These are phyloP conservation scores for Globisporangium heterothallicum DNA, from an alignment of 352 stramenopile species.

Conservation along the genomic window DNA sequence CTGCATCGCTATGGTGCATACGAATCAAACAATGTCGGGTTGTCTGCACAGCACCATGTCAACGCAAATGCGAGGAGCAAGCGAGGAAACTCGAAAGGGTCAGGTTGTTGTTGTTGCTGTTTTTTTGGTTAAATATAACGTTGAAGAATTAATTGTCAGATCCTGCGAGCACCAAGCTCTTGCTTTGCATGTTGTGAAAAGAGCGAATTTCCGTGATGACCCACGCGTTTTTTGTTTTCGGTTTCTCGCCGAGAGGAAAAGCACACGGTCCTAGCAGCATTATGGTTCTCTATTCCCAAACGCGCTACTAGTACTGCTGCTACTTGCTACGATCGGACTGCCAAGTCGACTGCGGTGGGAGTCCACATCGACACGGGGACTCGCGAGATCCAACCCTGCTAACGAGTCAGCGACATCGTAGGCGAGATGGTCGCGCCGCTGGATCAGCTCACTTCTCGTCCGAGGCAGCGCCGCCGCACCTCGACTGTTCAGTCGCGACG, in stretches of 20 bases:
- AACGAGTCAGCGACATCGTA: slow-evolving; percentile 32
- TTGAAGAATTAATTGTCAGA: slow-evolving; percentile 1
- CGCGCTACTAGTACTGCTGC: neutral
- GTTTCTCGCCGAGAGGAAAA: neutral
- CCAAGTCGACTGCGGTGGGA: neutral
- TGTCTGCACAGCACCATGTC: neutral
- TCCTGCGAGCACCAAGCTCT: too few relatives aligned
- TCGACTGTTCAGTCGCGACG: neutral
- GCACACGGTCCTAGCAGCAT: neutral
- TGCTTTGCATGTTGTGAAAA: too few relatives aligned
- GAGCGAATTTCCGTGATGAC: too few relatives aligned
- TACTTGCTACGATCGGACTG: slow-evolving; percentile 6
- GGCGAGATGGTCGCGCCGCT: slow-evolving; percentile 13
- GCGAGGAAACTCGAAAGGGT: neutral
- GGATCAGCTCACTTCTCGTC: slow-evolving; percentile 4
- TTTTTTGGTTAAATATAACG: slow-evolving; percentile 15
- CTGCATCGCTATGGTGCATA: neutral
- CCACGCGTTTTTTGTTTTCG: too few relatives aligned
- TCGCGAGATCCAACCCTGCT: slow-evolving; percentile 5
- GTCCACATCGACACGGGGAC: neutral
- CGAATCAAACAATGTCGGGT: neutral
- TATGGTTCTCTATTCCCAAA: neutral
- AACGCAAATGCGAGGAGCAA: neutral
- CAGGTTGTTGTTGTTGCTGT: neutral
- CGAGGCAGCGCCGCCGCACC: neutral